A percentile compares a stretch with the other conserved stretches of the same genome.
phyloP scores from a whole-genome alignment of 78 protist genomes.

The Dictyostelium purpureum region DNA sequence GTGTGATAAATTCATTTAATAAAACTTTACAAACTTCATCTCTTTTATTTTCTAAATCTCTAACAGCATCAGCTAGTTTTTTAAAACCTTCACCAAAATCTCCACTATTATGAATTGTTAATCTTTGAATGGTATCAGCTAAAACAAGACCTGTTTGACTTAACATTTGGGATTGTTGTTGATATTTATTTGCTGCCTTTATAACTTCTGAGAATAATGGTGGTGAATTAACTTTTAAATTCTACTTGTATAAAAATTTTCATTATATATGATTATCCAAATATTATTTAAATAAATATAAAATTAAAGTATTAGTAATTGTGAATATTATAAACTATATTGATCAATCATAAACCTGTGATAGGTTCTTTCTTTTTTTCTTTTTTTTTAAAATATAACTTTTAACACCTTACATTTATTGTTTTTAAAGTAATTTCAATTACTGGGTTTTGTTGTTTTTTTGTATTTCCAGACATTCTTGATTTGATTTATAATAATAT shows the following conservation, averaged over 20 bases:
- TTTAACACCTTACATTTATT: conserved; percentile 18
- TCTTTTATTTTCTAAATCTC: conserved; percentile 68
- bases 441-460: conserved; percentile 58
- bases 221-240: conserved; percentile 72
- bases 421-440: conserved; percentile 58
- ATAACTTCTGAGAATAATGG: conserved; percentile 65
- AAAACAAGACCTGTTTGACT: conserved; percentile 58
- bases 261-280: too few relatives aligned
- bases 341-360: neutral
- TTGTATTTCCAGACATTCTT: conserved; percentile 32
- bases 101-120: conserved; percentile 64
- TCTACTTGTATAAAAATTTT: too few relatives aligned
- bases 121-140: conserved; percentile 60
- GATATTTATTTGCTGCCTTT: conserved; percentile 68
- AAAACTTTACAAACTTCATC: conserved; percentile 51
- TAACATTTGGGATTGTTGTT: conserved; percentile 49
- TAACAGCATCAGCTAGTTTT: conserved; percentile 43
- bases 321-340: neutral
- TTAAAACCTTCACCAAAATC: conserved; percentile 67
- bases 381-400: neutral
- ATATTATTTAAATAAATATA: too few relatives aligned
- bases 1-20: conserved; percentile 71
- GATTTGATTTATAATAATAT: too few relatives aligned
- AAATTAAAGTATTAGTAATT: neutral
- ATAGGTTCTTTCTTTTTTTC: neutral